Conservation (phyloP, 1,139 yeast genomes). For the Suhomyces bribrorum region DNA sequence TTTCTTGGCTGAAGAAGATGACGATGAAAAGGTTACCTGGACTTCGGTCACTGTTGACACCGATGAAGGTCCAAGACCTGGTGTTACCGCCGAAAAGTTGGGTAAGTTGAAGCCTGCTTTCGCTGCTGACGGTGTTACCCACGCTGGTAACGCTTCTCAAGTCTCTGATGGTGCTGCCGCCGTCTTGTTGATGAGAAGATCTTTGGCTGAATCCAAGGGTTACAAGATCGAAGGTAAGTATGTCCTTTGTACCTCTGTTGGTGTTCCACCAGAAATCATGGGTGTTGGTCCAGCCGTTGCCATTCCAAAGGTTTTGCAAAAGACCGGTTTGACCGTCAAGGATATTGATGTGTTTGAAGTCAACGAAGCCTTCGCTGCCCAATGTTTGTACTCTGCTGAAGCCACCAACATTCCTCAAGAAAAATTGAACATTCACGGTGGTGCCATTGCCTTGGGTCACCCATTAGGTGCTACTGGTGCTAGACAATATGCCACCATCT, state of each 20-base stretch:
- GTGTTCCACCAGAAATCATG: constrained; percentile 97
- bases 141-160: constrained; percentile 96
- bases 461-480: constrained; percentile 97
- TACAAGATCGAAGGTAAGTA: constrained; percentile 72
- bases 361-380: constrained; percentile 96
- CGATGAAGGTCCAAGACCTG: constrained; percentile 91
- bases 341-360: constrained; percentile 81
- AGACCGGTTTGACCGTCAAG: constrained; percentile 58
- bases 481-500: constrained; percentile 85
- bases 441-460: constrained; percentile 95
- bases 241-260: constrained; percentile 73
- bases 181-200: constrained; percentile 80
- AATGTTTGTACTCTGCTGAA: constrained; percentile 75
- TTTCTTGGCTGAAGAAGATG: constrained; percentile 51
- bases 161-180: constrained; percentile 96
- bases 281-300: constrained; percentile 97
- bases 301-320: constrained; percentile 75
- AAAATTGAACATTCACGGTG: constrained; percentile 89
- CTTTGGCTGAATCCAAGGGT: constrained; percentile 76
- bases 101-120: constrained; percentile 86
- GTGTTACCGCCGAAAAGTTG: constrained; percentile 77
- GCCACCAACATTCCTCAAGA: constrained; percentile 64
- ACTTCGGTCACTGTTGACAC: constrained; percentile 54
- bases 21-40: constrained; percentile 45
- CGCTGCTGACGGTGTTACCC: constrained; percentile 76